Base-by-base conservation (phyloP, 345 rosid genomes). In the Arabidopsis suecica region DNA sequence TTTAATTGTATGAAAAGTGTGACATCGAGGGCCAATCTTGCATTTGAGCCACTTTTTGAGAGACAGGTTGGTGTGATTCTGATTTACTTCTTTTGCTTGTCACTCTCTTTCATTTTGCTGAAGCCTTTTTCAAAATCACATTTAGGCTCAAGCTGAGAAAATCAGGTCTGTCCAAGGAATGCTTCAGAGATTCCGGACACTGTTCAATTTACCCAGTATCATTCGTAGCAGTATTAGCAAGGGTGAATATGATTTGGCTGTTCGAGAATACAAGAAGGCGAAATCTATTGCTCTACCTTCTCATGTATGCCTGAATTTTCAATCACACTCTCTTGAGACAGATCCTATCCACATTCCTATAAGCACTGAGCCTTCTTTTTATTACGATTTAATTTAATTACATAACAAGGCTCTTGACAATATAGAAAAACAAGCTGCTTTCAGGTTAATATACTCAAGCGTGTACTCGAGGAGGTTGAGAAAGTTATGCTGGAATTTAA, bases 391-490 rank as follows among this genome's bases (percentile, higher is more conserved):
- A 30, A 9, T 55, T 55, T 22, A 53, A 37, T 63, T 70, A 51
- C 67, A 48, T 55, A 20, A 63, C 67, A 38, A 77, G 61, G 72
- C 33, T 20, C 40, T 49, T 71, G 47, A 77, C 37, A 37, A 45
- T 61, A 32, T 76, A 32, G 7, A 71, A 37, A 18, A 70, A 63
- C 67, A 57, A 20, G 12, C 33, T 71, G 23, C 76, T 86, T 84
- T 81, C 91, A 95, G 99, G 97, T 92, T 58, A 93, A 85, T 81
- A 85, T 95, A 82, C 86, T 95, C 63, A 92, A 95, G 84, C 94
- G 96, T 56, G 99, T 95, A 44, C 96, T 90, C 67, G 99, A 92
- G 86, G 99, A 95, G 89, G 98, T 92, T 84, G 99, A 95, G 75
- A 95, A 86, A 78, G 90, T 95, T 73, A 87, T 95, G 96, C 92